Evolutionary conservation across 441 rosid species (phyloP).

Genomic region (Isatis lusitanica): DNA sequence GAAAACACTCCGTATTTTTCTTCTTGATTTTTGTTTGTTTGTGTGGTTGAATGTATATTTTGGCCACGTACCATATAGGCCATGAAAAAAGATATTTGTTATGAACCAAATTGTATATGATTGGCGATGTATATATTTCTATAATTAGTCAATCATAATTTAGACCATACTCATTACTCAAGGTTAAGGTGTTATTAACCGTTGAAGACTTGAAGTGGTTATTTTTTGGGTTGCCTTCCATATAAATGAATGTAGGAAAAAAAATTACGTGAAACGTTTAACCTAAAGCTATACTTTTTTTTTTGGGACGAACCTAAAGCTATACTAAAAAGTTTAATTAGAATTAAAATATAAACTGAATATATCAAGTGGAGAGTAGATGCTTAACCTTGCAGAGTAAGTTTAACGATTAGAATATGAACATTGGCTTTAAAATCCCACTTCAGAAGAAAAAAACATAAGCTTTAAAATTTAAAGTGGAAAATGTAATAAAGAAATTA

Average conservation of each 20-base stretch:
- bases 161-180: neutral
- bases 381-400: neutral
- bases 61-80: neutral
- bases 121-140: neutral
- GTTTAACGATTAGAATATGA: neutral
- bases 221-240: neutral
- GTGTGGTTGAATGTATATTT: neutral
- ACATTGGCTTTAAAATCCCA: neutral
- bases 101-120: neutral
- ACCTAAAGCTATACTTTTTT: neutral
- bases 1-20: slow-evolving; percentile 3
- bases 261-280: neutral
- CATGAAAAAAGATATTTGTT: neutral
- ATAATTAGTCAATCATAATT: neutral
- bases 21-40: neutral
- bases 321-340: neutral
- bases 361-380: neutral
- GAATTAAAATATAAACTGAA: neutral
- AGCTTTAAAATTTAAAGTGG: neutral
- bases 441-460: too few relatives aligned
- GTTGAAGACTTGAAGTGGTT: neutral
- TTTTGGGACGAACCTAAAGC: neutral
- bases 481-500: neutral
- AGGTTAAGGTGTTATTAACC: neutral
- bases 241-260: neutral